These are phyloP conservation scores for Jatropha podagrica DNA, from an alignment of 441 rosid species.

Conservation along the genomic window DNA sequence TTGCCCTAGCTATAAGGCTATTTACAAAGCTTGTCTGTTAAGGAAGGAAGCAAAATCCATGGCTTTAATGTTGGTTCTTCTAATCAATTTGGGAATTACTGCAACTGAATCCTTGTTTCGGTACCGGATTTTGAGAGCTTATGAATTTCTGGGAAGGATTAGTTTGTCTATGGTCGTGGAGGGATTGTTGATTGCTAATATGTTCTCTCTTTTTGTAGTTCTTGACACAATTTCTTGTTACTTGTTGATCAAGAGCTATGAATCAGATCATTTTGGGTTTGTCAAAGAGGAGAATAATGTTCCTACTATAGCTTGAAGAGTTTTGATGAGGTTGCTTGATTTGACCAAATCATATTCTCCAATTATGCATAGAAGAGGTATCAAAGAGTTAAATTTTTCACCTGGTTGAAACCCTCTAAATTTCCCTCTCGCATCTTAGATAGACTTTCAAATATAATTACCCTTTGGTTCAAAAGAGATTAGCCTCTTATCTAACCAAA, in stretches of 20 bases:
- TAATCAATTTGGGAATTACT: slow-evolving; percentile 31
- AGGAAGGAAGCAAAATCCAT: slow-evolving; percentile 24
- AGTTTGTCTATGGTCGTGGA: slow-evolving; percentile 25
- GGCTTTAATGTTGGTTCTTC: slow-evolving; percentile 29
- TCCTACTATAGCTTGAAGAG: too few relatives aligned
- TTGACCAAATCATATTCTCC: too few relatives aligned
- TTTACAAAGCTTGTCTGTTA: slow-evolving; percentile 25
- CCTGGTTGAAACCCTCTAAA: too few relatives aligned
- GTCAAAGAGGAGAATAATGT: too few relatives aligned
- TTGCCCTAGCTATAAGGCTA: slow-evolving; percentile 26
- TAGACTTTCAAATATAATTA: too few relatives aligned
- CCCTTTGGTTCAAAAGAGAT: too few relatives aligned
- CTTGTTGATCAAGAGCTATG: slow-evolving; percentile 29
- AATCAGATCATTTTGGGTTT: background rate
- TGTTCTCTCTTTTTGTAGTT: slow-evolving; percentile 36
- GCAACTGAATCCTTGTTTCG: slow-evolving; percentile 35
- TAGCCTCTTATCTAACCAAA: too few relatives aligned
- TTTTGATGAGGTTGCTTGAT: too few relatives aligned
- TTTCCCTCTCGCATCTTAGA: too few relatives aligned
- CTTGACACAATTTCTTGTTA: slow-evolving; percentile 38
- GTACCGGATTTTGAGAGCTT: slow-evolving; percentile 25
- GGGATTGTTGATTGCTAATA: slow-evolving; percentile 30
- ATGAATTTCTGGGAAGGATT: slow-evolving; percentile 6
- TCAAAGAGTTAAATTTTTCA: too few relatives aligned
- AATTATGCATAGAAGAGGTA: too few relatives aligned